Base-by-base conservation (phyloP, 345 rosid genomes). In the Viola odorata region DNA sequence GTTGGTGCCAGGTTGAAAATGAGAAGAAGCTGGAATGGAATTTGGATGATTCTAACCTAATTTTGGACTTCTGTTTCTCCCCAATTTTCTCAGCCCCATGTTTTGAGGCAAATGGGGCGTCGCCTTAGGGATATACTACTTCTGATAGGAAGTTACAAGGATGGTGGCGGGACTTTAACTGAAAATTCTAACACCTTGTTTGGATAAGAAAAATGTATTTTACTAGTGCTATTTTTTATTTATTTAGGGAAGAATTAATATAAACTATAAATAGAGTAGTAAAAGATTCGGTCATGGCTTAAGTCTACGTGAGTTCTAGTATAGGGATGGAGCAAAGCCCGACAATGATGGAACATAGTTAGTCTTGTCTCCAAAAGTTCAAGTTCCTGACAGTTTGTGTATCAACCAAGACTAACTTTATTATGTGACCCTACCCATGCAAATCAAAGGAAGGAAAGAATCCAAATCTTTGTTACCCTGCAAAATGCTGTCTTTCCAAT, bases 41-140 rank as follows among this genome's bases (percentile, higher is more conserved):
- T 64, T 49, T 64, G 75, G 74, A 45, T 37, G 8, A 52, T 47
- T 23, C 64, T 17, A 61, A 11, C 60, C 85, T 81, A 82, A 71
- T 73, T 73, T 67, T 82, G 67, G 87, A 65, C 8, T 38, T 40
- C 37, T 37, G 69, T 71, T 15, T 48, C 5, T 15, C 57, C 37
- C 37, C 14, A 13, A 41, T 37, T n/a, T 65, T 58, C 59, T 54
- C 63, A 64, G 52, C 82, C 82, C 71, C 63, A 57, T 48, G 55
- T 65, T 71, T 58, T 62, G 60, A 71, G 72, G 38, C 55, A 73
- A 78, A 65, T 40, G 6, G 38, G 79, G 69, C 65, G 36, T 65
- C 41, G 13, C 45, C 13, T 65, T 36, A 59, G 58, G 62, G 32
- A 23, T 23, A 4, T 50, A 36, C 49, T 50, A 36, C 49, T 23